Evolutionary conservation across 2,329 filamentous ascomycete species (phyloP).

Genomic region (Neofusicoccum umdonicola): DNA sequence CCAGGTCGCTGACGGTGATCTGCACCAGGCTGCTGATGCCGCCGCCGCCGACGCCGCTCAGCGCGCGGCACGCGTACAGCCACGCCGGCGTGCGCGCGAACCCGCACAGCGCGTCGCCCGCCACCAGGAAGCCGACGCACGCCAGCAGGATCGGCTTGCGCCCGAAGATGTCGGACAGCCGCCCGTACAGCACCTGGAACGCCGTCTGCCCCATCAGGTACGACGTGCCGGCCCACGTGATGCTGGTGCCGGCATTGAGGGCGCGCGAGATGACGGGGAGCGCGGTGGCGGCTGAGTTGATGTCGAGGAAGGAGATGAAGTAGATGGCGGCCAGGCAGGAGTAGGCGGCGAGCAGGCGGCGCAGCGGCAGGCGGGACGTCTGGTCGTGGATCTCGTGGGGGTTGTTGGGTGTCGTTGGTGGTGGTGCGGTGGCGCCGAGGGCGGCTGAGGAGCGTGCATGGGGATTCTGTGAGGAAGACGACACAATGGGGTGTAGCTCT

Average conservation of each 20-base stretch:
- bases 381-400: background rate
- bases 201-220: constrained; percentile 39
- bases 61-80: constrained; percentile 54
- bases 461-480: no score
- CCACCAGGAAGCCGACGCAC: constrained; percentile 46
- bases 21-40: constrained; percentile 48
- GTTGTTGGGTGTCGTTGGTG: background rate
- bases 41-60: constrained; percentile 47
- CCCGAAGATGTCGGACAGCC: constrained; percentile 55
- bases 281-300: background rate
- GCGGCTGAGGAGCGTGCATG: no score
- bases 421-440: no score
- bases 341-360: background rate
- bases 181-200: constrained; percentile 52
- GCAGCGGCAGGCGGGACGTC: background rate
- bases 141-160: constrained; percentile 39
- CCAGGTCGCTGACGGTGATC: constrained; percentile 51
- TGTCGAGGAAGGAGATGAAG: background rate
- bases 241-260: background rate
- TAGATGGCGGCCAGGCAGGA: background rate
- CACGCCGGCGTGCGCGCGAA: constrained; percentile 43
- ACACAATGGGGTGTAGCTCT: no score
- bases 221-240: background rate
- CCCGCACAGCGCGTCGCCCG: constrained; percentile 55
- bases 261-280: background rate